A percentile compares a stretch with the other conserved stretches of the same genome.
These are phyloP conservation scores for Rhododendron molle DNA, from an alignment of 148 eudicot genomes.

Conservation along the genomic window DNA sequence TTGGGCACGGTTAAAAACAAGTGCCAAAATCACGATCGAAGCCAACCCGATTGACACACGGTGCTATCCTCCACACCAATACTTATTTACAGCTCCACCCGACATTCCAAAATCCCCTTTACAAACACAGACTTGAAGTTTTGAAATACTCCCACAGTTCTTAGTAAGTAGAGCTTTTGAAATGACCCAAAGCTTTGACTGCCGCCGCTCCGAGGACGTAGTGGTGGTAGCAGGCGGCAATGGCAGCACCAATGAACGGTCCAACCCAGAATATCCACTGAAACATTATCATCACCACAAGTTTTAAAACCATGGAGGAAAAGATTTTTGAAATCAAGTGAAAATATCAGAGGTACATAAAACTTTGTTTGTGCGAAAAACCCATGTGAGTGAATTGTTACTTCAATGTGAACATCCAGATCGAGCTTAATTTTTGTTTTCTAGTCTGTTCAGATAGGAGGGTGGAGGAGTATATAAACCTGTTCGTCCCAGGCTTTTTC, in stretches of 20 bases:
- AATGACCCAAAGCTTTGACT: constrained; percentile 52
- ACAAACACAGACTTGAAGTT: neutral
- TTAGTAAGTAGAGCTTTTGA: constrained; percentile 38
- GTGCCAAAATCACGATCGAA: neutral
- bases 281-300: neutral
- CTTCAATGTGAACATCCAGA: too few relatives aligned
- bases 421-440: too few relatives aligned
- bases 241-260: constrained; percentile 49
- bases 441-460: neutral
- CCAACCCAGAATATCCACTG: constrained; percentile 58
- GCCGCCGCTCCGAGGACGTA: constrained; percentile 45
- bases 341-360: neutral
- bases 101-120: neutral
- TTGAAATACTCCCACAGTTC: neutral
- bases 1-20: neutral
- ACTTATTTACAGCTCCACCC: neutral
- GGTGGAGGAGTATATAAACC: neutral
- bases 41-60: neutral
- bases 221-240: constrained; percentile 47
- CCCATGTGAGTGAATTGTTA: too few relatives aligned
- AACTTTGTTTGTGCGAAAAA: too few relatives aligned
- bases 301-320: neutral
- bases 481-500: neutral
- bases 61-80: neutral
- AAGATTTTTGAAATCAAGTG: neutral